Conservation (phyloP, 108 stramenopile genomes). For the Nitzschia sp. region DNA sequence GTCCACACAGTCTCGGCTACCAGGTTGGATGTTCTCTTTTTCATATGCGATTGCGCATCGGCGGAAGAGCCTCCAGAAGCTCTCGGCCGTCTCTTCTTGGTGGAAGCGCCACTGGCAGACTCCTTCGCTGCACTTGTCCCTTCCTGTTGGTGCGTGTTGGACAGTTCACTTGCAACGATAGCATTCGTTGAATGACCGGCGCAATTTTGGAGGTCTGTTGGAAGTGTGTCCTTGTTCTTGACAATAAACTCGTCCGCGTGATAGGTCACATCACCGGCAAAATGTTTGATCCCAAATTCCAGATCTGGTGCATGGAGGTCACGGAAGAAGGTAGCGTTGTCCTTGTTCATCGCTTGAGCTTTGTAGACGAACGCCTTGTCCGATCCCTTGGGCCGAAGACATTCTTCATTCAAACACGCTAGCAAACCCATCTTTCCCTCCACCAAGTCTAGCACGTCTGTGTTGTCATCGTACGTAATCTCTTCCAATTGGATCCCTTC, state of each 20-base stretch:
- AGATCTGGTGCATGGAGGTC: conserved; percentile 58
- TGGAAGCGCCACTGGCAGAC: not conserved
- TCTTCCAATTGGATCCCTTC: conserved; percentile 91
- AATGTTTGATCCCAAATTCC: conserved; percentile 89
- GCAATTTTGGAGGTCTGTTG: conserved; percentile 64
- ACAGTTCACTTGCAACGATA: conserved; percentile 64
- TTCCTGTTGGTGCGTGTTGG: conserved; percentile 44
- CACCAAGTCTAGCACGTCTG: conserved; percentile 88
- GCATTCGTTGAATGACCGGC: conserved; percentile 66
- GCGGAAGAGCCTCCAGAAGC: not conserved
- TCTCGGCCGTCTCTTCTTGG: conserved; percentile 21
- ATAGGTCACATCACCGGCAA: conserved; percentile 88
- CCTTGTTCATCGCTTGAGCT: conserved; percentile 62
- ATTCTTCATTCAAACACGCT: conserved; percentile 96
- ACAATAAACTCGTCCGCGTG: conserved; percentile 77
- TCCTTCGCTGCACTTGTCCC: not conserved
- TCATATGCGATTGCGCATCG: not conserved
- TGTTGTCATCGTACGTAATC: conserved; percentile 92
- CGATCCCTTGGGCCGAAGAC: conserved; percentile 84
- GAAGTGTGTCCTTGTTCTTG: conserved; percentile 83
- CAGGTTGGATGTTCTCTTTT: conserved; percentile 38
- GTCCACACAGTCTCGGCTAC: conserved; percentile 63
- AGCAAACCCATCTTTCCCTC: conserved; percentile 93
- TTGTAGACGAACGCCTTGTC: conserved; percentile 88
- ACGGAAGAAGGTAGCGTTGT: conserved; percentile 55